Evolutionary conservation across 2,329 filamentous ascomycete species (phyloP).

Genomic region (Monosporascus sp.): DNA sequence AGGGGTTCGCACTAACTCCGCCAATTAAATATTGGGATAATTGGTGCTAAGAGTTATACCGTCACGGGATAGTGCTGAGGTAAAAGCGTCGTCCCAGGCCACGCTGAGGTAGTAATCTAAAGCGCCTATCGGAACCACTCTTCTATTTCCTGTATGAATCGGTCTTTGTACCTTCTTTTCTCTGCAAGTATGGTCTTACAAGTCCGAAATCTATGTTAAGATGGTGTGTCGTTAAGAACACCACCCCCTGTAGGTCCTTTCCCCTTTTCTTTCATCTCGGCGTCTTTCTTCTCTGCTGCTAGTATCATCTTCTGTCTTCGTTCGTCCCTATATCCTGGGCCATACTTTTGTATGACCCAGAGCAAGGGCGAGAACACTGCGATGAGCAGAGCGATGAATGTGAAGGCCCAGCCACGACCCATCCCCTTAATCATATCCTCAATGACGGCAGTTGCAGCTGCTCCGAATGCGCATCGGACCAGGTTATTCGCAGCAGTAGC

Average conservation of each 20-base stretch:
- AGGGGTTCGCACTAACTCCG: too few relatives aligned
- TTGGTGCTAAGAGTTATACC: too few relatives aligned
- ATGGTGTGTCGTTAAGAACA: background rate
- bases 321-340: constrained; percentile 46
- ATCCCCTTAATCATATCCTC: constrained; percentile 51
- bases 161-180: too few relatives aligned
- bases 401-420: constrained; percentile 60
- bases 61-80: too few relatives aligned
- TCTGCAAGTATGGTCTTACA: too few relatives aligned
- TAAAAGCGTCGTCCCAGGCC: too few relatives aligned
- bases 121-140: too few relatives aligned
- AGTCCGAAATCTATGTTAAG: too few relatives aligned
- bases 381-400: constrained; percentile 49
- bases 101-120: too few relatives aligned
- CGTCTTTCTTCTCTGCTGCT: constrained; percentile 25
- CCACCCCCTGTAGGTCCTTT: background rate
- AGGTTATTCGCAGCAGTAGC: constrained; percentile 61
- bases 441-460: constrained; percentile 53
- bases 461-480: constrained; percentile 56
- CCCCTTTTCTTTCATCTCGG: constrained; percentile 21
- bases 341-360: constrained; percentile 42
- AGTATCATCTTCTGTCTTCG: constrained; percentile 36
- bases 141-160: too few relatives aligned
- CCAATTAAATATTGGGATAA: too few relatives aligned
- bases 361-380: constrained; percentile 43